These are phyloP conservation scores for Phanerochaete carnosa DNA, from an alignment of 768 basidiomycete species.

Conservation along the genomic window DNA sequence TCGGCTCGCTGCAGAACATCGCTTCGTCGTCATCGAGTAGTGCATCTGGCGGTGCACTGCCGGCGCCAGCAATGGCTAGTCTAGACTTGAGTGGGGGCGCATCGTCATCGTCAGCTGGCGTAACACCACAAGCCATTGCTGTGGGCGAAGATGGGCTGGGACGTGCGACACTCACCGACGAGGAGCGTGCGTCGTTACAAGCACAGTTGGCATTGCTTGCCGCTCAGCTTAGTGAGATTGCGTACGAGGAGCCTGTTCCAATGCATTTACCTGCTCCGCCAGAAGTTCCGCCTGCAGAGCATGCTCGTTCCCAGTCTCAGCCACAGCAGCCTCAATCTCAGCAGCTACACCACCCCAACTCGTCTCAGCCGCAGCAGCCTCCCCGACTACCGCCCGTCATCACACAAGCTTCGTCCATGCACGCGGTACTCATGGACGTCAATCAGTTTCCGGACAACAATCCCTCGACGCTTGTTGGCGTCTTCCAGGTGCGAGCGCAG, in stretches of 20 bases:
- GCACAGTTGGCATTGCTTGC: slow-evolving; percentile 71
- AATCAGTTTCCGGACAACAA: slow-evolving; percentile 22
- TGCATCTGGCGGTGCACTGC: not conserved
- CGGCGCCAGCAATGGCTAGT: slow-evolving; percentile 10
- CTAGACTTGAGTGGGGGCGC: slow-evolving; percentile 10
- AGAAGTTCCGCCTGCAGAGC: not conserved
- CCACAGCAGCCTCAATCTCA: not conserved
- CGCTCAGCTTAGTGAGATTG: slow-evolving; percentile 68
- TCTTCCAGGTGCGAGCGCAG: not conserved
- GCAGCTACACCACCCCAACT: not conserved
- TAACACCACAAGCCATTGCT: not conserved
- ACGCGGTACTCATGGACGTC: slow-evolving; percentile 19
- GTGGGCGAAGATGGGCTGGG: slow-evolving; percentile 12
- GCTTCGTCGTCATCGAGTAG: slow-evolving; percentile 2
- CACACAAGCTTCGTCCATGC: not conserved
- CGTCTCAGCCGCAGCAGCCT: not conserved
- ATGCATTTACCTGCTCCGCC: not conserved
- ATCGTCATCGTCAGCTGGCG: slow-evolving; percentile 7
- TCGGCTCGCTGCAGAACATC: slow-evolving; percentile 36
- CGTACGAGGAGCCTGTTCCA: slow-evolving; percentile 28
- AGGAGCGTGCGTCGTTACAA: slow-evolving; percentile 64
- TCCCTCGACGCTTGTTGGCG: not conserved
- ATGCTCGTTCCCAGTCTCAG: not conserved
- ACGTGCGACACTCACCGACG: slow-evolving; percentile 31
- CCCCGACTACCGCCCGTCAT: not conserved